Percentiles rank a stretch among this genome's conserved stretches.
These are phyloP conservation scores for Neofusicoccum parvum DNA, from an alignment of 2,329 filamentous ascomycete genomes.

Conservation along the genomic window DNA sequence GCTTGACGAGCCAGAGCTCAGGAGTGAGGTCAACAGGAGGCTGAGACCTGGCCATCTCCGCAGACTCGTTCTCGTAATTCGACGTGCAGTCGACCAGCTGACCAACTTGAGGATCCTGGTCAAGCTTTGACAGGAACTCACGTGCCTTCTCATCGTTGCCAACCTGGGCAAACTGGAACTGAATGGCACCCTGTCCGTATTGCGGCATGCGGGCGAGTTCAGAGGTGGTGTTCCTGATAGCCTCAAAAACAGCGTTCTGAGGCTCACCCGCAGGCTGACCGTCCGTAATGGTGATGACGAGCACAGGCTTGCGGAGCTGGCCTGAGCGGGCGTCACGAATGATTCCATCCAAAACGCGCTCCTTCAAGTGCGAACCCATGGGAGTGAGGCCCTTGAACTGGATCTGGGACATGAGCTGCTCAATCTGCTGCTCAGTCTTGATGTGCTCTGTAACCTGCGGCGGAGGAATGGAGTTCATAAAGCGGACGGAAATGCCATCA, in stretches of 20 bases:
- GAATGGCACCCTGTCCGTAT: slow-evolving; percentile 61
- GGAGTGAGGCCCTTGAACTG: slow-evolving; percentile 68
- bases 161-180: slow-evolving; percentile 70
- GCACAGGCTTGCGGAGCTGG: slow-evolving; percentile 63
- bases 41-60: slow-evolving; percentile 64
- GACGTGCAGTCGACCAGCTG: slow-evolving; percentile 68
- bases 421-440: slow-evolving; percentile 59
- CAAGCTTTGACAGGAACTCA: slow-evolving; percentile 65
- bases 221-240: slow-evolving; percentile 57
- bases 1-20: slow-evolving; percentile 68
- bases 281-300: slow-evolving; percentile 68
- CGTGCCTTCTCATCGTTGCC: slow-evolving; percentile 67
- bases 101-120: slow-evolving; percentile 64
- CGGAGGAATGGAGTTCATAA: slow-evolving; percentile 65
- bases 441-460: slow-evolving; percentile 56
- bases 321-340: slow-evolving; percentile 55
- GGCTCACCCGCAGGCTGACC: slow-evolving; percentile 67
- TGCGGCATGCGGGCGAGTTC: slow-evolving; percentile 50
- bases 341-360: slow-evolving; percentile 66
- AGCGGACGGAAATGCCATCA: slow-evolving; percentile 68
- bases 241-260: slow-evolving; percentile 58
- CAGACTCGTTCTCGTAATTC: slow-evolving; percentile 69
- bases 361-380: slow-evolving; percentile 63
- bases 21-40: slow-evolving; percentile 65
- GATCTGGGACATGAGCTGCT: slow-evolving; percentile 59